phyloP scores from a whole-genome alignment of 345 rosid genomes.

The Ricinus communis region DNA sequence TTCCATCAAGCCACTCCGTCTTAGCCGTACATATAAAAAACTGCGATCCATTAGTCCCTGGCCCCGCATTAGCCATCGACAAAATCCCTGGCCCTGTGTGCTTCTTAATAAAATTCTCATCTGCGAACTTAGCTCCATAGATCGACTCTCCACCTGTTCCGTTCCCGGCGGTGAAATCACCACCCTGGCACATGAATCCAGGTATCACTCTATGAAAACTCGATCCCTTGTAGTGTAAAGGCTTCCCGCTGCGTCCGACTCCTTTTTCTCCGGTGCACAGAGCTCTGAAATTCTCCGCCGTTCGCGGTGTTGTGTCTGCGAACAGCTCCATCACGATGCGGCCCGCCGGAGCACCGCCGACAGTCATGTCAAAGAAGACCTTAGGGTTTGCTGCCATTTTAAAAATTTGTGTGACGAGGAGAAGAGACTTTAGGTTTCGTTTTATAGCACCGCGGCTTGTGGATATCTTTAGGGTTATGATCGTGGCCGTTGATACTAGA shows the following conservation, averaged over 20 bases:
- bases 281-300: constrained; percentile 84
- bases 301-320: constrained; percentile 33
- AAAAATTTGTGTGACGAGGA: neutral
- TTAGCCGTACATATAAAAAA: constrained; percentile 65
- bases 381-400: constrained; percentile 20
- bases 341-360: constrained; percentile 21
- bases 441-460: neutral
- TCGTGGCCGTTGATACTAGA: constrained; percentile 10
- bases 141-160: constrained; percentile 88
- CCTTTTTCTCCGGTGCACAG: constrained; percentile 87
- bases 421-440: neutral
- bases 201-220: constrained; percentile 79
- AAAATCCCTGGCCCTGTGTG: constrained; percentile 69
- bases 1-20: constrained; percentile 75
- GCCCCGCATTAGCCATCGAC: constrained; percentile 83
- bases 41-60: constrained; percentile 73
- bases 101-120: constrained; percentile 77
- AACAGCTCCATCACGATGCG: constrained; percentile 28
- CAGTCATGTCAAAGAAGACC: constrained; percentile 21
- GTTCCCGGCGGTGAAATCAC: constrained; percentile 76
- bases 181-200: constrained; percentile 84
- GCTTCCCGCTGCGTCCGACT: constrained; percentile 53
- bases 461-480: neutral
- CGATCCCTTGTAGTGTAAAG: constrained; percentile 82
- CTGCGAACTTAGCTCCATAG: constrained; percentile 65